Base-by-base conservation (phyloP, 2,329 filamentous ascomycete genomes). In the Rhexocercosporidium sp. region DNA sequence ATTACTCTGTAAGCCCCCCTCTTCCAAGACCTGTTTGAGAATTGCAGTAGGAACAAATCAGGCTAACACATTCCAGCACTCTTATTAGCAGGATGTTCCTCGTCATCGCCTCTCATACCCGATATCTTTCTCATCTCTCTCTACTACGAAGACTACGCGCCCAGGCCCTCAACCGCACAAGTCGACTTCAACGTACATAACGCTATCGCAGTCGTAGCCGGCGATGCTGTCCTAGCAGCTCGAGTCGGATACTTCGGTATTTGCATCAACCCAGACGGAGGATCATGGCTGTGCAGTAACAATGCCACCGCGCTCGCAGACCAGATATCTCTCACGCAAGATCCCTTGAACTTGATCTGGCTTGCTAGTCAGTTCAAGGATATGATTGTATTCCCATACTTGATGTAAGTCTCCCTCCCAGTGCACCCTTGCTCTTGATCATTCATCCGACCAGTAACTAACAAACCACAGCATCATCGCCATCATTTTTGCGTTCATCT, bases 191-290 rank as follows among this genome's bases (percentile, higher is more conserved):
- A 91, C 66, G 91, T 96, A 67, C 91, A 93, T 70, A 88, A 89
- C 18, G 93, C 94, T 66, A 96, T 98, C 74, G 86, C 90, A 69
- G 96, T 96, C 81, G 96, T 99, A 70, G 95, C 96, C 66, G 93
- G 93, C 62, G 84, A 87, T 73, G 94, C 96, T 14, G 87, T 88
- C 67, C 84, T 99, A 59, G 93, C 97, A 79, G 94, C 96, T 29
- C 90, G 96, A 66, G 96, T 99, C 34, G 96, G 96, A 72, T 99
- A 97, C 83, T 99, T 99, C 76, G 96, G 96, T 74, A 97, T 99
- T 79, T 99, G 96, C 82, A 89, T 98, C 79, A 96, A 94, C 81
- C 90, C 93, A 1, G 93, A 97, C 78, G 92, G 92, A 67, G 95
- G 95, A 72, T 89, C 90, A 25, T 99, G 93, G 87, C 87, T 98